Evolutionary conservation across 1,284 basidiomycete genomes (phyloP).

Genomic region (Pseudozyma sp.): DNA sequence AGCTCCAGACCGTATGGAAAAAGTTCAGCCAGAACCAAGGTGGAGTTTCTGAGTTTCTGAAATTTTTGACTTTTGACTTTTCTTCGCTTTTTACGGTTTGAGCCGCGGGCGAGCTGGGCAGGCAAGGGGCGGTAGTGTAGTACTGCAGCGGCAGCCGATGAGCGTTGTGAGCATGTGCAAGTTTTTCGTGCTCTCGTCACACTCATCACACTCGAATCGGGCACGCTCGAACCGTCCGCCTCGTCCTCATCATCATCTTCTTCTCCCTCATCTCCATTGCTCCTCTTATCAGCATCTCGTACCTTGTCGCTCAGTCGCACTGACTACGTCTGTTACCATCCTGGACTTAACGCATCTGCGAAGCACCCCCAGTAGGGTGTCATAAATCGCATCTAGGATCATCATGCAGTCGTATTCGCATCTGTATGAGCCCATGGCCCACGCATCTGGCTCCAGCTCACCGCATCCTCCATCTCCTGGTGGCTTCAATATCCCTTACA

Average conservation of each 20-base stretch:
- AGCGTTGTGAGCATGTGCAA: neutral
- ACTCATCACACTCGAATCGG: neutral
- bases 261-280: neutral
- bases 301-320: neutral
- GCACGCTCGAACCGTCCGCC: neutral
- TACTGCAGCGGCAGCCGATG: neutral
- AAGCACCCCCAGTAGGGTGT: constrained; percentile 13
- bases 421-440: constrained; percentile 40
- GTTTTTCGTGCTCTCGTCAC: neutral
- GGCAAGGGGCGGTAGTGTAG: no score
- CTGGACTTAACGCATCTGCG: neutral
- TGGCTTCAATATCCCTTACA: constrained; percentile 47
- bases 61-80: neutral
- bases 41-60: constrained; percentile 6
- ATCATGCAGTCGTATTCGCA: constrained; percentile 47
- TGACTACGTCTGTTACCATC: neutral
- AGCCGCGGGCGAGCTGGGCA: no score
- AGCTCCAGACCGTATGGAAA: neutral
- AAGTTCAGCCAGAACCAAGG: constrained; percentile 1
- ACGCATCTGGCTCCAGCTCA: constrained; percentile 27
- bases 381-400: neutral
- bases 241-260: neutral
- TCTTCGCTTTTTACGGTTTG: no score
- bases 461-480: constrained; percentile 43
- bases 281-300: neutral